Conservation (phyloP, 345 rosid genomes). For the Streptanthus diversifolius region DNA sequence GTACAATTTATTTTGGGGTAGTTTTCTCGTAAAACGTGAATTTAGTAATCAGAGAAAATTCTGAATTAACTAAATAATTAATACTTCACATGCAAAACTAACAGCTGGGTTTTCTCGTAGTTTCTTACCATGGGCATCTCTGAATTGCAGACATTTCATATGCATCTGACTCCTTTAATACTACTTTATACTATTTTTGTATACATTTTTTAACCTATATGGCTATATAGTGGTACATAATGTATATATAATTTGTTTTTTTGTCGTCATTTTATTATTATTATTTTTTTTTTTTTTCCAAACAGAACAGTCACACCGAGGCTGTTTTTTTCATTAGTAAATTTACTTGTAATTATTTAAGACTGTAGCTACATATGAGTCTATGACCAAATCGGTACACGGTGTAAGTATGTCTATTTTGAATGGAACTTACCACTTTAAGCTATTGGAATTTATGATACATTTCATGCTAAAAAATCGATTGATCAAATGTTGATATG, state of each 20-base stretch:
- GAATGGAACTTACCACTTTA: slow-evolving; percentile 7
- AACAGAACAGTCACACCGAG: not conserved
- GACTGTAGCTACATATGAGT: slow-evolving; percentile 1
- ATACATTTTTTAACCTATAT: slow-evolving; percentile 6
- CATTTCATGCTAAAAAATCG: not conserved
- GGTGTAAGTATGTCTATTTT: slow-evolving; percentile 4
- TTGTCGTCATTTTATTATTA: too few species aligned
- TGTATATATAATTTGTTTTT: not conserved
- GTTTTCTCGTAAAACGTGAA: slow-evolving; percentile 13
- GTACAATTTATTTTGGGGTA: not conserved
- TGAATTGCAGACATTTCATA: slow-evolving; percentile 27
- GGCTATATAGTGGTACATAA: not conserved
- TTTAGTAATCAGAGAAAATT: not conserved
- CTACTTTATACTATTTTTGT: not conserved
- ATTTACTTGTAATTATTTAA: not conserved
- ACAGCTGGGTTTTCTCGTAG: slow-evolving; percentile 27
- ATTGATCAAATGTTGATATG: slow-evolving; percentile 6
- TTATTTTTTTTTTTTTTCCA: not conserved
- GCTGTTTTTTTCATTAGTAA: not conserved
- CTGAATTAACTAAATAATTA: slow-evolving; percentile 9
- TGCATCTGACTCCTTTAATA: slow-evolving; percentile 30
- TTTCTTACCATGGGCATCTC: slow-evolving; percentile 32
- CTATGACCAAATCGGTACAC: slow-evolving; percentile 21
- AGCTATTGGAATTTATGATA: not conserved
- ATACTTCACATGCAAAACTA: slow-evolving; percentile 16